Conservation (phyloP, 768 basidiomycete genomes). For the Erythrobasidium yunnanense region DNA sequence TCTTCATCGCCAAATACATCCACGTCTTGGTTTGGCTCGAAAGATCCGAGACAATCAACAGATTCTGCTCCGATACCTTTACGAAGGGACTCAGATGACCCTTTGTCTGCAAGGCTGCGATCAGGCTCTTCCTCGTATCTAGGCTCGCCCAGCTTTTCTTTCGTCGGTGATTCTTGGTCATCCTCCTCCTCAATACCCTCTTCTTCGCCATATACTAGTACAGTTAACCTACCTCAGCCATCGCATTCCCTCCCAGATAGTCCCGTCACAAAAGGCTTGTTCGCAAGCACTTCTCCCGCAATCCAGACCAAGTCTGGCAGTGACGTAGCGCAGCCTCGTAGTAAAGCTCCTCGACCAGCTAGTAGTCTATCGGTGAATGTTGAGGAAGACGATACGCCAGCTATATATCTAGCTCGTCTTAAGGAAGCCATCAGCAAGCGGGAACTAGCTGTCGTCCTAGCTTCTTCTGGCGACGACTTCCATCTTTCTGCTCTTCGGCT, state of each 20-base stretch:
- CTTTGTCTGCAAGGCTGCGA: too few relatives aligned
- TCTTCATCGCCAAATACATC: not conserved
- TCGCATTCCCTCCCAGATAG: too few relatives aligned
- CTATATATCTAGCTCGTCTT: not conserved
- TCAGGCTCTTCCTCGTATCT: not conserved
- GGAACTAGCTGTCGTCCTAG: constrained; percentile 19
- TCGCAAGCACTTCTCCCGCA: too few relatives aligned
- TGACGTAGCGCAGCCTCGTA: too few relatives aligned
- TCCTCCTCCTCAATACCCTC: not conserved
- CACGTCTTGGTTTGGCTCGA: not conserved
- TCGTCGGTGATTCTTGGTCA: not conserved
- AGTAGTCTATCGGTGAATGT: not conserved
- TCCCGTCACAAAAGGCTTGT: too few relatives aligned
- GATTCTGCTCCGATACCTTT: too few relatives aligned
- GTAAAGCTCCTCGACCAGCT: too few relatives aligned
- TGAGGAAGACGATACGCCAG: constrained; percentile 13
- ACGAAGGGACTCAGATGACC: too few relatives aligned
- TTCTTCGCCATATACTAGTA: not conserved
- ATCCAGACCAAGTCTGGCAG: too few relatives aligned
- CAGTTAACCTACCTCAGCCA: not conserved
- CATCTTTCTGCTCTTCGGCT: constrained; percentile 57
- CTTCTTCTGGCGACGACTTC: constrained; percentile 57
- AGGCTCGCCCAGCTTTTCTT: not conserved
- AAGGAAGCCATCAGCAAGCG: not conserved
- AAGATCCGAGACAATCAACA: not conserved